These are phyloP conservation scores for Thuja plicata DNA, from an alignment of 83 land plant species.

Conservation along the genomic window DNA sequence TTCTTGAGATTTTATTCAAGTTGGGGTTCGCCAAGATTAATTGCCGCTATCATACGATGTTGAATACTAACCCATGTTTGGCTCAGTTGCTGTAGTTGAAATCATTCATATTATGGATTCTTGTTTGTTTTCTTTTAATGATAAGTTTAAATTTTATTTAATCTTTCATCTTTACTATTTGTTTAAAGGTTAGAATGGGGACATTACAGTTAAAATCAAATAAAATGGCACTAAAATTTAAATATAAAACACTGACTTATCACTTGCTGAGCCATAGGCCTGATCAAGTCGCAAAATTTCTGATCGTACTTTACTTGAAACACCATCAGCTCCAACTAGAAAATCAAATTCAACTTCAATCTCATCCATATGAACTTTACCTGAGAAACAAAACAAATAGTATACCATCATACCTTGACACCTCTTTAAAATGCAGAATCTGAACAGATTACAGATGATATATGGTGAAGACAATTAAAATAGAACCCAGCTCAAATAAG, in stretches of 20 bases:
- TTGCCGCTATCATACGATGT: too few species aligned
- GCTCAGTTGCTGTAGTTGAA: too few species aligned
- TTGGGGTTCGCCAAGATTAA: too few species aligned
- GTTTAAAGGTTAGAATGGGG: too few species aligned
- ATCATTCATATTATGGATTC: too few species aligned
- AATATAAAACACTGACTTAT: conserved; percentile 12
- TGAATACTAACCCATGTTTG: too few species aligned
- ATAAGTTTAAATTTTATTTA: too few species aligned
- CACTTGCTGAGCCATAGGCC: background rate
- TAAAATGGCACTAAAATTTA: background rate
- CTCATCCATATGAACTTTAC: conserved; percentile 8
- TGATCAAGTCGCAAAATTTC: conserved; percentile 29
- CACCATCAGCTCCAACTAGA: conserved; percentile 47
- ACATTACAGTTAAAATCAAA: background rate
- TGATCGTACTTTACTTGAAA: conserved; percentile 32
- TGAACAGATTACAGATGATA: background rate
- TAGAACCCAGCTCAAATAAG: background rate
- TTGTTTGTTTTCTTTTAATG: too few species aligned
- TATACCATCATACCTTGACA: background rate
- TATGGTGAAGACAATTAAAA: background rate
- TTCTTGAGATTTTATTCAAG: too few species aligned
- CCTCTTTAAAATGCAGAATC: background rate
- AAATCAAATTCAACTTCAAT: conserved; percentile 42
- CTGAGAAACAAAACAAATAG: conserved; percentile 5
- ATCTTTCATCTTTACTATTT: too few species aligned